Evolutionary conservation across 2,329 filamentous ascomycete genomes (phyloP).

Genomic region (Juglanconis oblonga): DNA sequence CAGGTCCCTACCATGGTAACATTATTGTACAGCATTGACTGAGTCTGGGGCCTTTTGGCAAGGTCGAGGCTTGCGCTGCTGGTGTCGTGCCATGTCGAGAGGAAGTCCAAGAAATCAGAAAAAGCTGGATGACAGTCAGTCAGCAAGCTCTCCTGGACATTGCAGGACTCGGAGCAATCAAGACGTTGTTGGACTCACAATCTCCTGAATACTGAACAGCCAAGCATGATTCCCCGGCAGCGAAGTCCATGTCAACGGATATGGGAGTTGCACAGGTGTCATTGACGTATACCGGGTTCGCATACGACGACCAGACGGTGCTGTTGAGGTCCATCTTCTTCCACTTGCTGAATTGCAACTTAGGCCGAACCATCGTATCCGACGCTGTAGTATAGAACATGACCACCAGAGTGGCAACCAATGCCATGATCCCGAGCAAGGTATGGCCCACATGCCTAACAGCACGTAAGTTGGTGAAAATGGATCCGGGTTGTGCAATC

Average conservation of each 20-base stretch:
- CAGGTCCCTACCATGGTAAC: slow-evolving; percentile 68
- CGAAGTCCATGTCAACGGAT: slow-evolving; percentile 34
- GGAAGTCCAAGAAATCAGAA: slow-evolving; percentile 65
- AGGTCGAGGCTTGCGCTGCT: slow-evolving; percentile 40
- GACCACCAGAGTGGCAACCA: slow-evolving; percentile 63
- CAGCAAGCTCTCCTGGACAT: background rate
- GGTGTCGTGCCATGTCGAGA: slow-evolving; percentile 52
- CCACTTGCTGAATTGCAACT: slow-evolving; percentile 59
- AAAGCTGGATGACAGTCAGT: slow-evolving; percentile 41
- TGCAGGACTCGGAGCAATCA: background rate
- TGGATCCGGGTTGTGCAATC: slow-evolving; percentile 69
- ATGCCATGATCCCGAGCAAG: slow-evolving; percentile 60
- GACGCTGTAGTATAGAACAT: slow-evolving; percentile 76
- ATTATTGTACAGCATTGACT: slow-evolving; percentile 66
- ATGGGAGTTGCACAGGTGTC: slow-evolving; percentile 62
- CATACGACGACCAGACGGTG: slow-evolving; percentile 59
- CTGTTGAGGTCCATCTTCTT: slow-evolving; percentile 50
- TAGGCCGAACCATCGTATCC: slow-evolving; percentile 71
- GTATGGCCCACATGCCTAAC: slow-evolving; percentile 63
- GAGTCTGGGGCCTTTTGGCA: slow-evolving; percentile 53
- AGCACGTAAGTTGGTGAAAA: slow-evolving; percentile 67
- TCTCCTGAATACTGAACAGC: slow-evolving; percentile 68
- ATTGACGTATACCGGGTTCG: slow-evolving; percentile 56
- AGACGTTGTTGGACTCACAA: slow-evolving; percentile 29
- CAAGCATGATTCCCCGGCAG: slow-evolving; percentile 57